A percentile compares a stretch with the other conserved stretches of the same genome.
phyloP scores from a whole-genome alignment of 177 flowering plant genomes.

The Vitis hybrid region DNA sequence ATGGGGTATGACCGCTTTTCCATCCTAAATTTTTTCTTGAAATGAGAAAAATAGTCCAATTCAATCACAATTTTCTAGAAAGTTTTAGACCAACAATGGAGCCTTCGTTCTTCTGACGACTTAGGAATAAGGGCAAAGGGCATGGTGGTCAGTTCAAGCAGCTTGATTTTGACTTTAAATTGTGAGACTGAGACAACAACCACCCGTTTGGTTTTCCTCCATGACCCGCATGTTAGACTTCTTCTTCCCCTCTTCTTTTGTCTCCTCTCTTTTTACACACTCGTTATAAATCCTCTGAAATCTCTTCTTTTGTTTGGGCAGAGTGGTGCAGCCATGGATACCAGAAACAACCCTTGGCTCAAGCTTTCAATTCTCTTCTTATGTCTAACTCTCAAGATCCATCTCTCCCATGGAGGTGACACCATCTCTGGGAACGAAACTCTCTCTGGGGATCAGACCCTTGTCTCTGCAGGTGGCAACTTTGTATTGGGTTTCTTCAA shows the following conservation, averaged over 20 bases:
- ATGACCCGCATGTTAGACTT: neutral
- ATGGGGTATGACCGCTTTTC: no score
- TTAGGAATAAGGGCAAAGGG: neutral
- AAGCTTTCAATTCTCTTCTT: slow-evolving; percentile 19
- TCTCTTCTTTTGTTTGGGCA: neutral
- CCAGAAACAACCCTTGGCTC: slow-evolving; percentile 15
- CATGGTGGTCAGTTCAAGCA: neutral
- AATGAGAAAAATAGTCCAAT: no score
- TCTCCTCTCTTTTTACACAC: neutral
- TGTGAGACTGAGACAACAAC: neutral
- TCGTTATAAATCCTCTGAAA: neutral
- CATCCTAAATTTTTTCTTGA: no score
- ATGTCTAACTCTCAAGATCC: slow-evolving; percentile 12
- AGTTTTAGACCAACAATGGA: no score
- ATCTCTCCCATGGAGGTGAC: slow-evolving; percentile 26
- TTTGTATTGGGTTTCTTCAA: slow-evolving; percentile 67
- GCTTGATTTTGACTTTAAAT: neutral
- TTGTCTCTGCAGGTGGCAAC: slow-evolving; percentile 39
- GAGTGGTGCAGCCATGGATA: slow-evolving; percentile 10
- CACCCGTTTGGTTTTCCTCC: neutral
- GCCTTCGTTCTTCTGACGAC: no score
- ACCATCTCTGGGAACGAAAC: slow-evolving; percentile 33
- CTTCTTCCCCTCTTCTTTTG: neutral
- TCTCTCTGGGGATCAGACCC: slow-evolving; percentile 45
- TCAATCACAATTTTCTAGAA: no score